phyloP scores from a whole-genome alignment of 345 rosid species.

The Physaria fendleri region DNA sequence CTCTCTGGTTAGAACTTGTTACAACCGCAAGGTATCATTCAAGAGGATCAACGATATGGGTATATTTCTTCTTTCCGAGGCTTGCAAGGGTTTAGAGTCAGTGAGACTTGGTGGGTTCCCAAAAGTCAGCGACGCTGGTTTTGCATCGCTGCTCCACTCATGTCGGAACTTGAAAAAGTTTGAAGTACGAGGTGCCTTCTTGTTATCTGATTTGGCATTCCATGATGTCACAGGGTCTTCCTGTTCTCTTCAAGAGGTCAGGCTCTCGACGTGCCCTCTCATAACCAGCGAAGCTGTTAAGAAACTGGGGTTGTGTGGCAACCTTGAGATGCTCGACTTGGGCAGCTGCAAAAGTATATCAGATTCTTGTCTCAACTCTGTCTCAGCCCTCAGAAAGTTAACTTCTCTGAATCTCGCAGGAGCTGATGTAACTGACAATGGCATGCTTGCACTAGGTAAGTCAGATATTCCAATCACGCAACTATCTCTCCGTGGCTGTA shows the following conservation, averaged over 20 bases:
- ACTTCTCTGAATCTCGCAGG: conserved; percentile 49
- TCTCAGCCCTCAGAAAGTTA: conserved; percentile 41
- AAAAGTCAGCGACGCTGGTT: conserved; percentile 71
- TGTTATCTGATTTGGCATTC: conserved; percentile 62
- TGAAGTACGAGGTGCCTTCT: conserved; percentile 49
- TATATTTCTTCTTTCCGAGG: conserved; percentile 55
- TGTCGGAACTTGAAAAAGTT: conserved; percentile 47
- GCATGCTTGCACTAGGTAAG: conserved; percentile 41
- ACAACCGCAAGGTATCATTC: conserved; percentile 44
- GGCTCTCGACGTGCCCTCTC: conserved; percentile 44
- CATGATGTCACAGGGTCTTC: conserved; percentile 45
- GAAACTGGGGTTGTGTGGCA: conserved; percentile 40
- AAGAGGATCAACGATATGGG: conserved; percentile 68
- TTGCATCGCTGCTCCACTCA: conserved; percentile 53
- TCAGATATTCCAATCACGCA: conserved; percentile 41
- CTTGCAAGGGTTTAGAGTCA: conserved; percentile 47
- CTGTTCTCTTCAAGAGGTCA: conserved; percentile 50
- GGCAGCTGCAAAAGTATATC: conserved; percentile 59
- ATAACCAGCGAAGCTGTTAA: conserved; percentile 72
- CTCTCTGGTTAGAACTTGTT: conserved; percentile 44
- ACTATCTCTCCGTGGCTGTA: conserved; percentile 59
- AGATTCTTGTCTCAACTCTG: conserved; percentile 44
- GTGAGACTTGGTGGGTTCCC: conserved; percentile 55
- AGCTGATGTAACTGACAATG: conserved; percentile 59
- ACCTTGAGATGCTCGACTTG: conserved; percentile 56